These are phyloP conservation scores for Vitis hybrid DNA, from an alignment of 177 flowering plant genomes.

Conservation along the genomic window DNA sequence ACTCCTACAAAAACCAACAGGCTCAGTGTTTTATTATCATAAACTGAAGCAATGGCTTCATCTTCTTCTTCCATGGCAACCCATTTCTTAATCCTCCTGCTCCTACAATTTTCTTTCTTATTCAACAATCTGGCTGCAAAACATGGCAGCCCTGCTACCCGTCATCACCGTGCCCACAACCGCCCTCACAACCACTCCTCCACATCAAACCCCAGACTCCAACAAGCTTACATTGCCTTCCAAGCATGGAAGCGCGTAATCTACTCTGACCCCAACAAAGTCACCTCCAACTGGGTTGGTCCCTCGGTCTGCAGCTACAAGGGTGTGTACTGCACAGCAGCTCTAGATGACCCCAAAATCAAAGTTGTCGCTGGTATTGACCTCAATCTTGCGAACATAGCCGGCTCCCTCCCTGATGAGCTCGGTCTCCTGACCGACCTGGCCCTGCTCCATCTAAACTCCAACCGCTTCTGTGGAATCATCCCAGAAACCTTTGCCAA, in stretches of 20 bases:
- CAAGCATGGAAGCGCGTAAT: constrained; percentile 75
- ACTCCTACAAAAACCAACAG: constrained; percentile 14
- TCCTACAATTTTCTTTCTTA: constrained; percentile 20
- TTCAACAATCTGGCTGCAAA: constrained; percentile 30
- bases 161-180: constrained; percentile 14
- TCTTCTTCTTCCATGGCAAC: constrained; percentile 5
- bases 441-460: constrained; percentile 61
- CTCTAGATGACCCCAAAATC: constrained; percentile 30
- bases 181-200: constrained; percentile 15
- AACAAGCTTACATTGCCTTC: constrained; percentile 55
- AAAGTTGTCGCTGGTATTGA: constrained; percentile 66
- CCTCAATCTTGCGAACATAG: constrained; percentile 56
- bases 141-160: constrained; percentile 18
- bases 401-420: constrained; percentile 61
- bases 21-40: background rate
- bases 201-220: constrained; percentile 36
- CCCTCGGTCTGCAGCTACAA: constrained; percentile 58
- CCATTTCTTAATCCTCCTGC: constrained; percentile 19
- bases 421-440: constrained; percentile 69
- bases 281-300: constrained; percentile 66
- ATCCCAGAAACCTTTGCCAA: constrained; percentile 48
- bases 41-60: constrained; percentile 22
- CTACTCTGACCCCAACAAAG: constrained; percentile 68
- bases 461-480: constrained; percentile 70
- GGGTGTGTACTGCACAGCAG: constrained; percentile 52